A percentile compares a stretch with the other conserved stretches of the same genome.
phyloP scores from a whole-genome alignment of 768 basidiomycete species.

The Russula compacta region DNA sequence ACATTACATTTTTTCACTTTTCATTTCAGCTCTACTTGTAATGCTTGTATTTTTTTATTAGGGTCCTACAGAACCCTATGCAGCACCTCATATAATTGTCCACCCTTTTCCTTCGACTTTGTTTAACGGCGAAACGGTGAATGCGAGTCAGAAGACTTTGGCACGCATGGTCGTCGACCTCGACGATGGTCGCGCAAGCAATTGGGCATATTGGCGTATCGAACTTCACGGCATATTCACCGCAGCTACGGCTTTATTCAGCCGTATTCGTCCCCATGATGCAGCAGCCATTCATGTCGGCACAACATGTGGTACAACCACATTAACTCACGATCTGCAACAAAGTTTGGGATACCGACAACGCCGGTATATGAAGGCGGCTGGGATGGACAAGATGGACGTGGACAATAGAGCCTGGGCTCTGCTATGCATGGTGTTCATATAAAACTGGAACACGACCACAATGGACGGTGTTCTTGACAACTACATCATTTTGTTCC shows the following conservation, averaged over 20 bases:
- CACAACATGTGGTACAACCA: conserved; percentile 46
- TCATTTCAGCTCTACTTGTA: no score
- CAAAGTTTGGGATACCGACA: no score
- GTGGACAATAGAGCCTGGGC: background rate
- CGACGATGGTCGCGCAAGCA: conserved; percentile 38
- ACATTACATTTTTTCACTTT: no score
- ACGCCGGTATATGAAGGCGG: no score
- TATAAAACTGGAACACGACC: background rate
- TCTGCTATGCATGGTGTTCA: background rate
- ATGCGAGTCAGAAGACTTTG: conserved; percentile 24
- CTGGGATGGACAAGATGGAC: background rate
- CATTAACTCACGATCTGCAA: conserved; percentile 75
- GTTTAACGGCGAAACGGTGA: no score
- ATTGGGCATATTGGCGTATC: conserved; percentile 29
- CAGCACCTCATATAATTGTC: no score
- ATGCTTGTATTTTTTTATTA: no score
- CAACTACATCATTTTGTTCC: background rate
- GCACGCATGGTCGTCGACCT: conserved; percentile 30
- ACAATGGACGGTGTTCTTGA: background rate
- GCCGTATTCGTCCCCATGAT: conserved; percentile 14
- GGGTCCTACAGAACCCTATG: no score
- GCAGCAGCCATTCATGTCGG: background rate
- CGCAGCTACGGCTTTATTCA: conserved; percentile 7
- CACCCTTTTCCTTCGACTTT: no score
- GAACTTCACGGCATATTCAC: conserved; percentile 13